These are phyloP conservation scores for Pythium brachiatum DNA, from an alignment of 352 stramenopile species.

Conservation along the genomic window DNA sequence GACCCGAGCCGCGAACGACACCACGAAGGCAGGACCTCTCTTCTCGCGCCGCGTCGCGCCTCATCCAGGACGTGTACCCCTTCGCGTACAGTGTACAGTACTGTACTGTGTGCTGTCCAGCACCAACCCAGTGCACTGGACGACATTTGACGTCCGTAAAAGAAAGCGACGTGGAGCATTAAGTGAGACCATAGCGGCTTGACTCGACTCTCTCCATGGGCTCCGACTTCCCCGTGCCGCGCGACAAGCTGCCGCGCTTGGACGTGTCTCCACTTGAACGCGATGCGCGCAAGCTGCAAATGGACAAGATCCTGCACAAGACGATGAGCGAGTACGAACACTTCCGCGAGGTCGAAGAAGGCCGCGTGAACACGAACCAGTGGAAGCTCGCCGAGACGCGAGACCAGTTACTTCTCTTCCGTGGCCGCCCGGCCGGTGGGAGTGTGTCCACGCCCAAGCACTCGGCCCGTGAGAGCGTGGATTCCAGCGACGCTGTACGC, in stretches of 20 bases:
- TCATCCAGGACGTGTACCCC: too few species aligned
- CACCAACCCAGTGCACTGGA: too few species aligned
- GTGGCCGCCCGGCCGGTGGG: slow-evolving; percentile 8
- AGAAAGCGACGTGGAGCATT: not conserved
- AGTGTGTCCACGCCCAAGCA: not conserved
- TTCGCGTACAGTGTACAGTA: too few species aligned
- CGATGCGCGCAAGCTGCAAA: slow-evolving; percentile 12
- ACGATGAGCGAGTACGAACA: slow-evolving; percentile 22
- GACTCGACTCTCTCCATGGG: slow-evolving; percentile 17
- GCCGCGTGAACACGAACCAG: slow-evolving; percentile 5
- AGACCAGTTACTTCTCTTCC: slow-evolving; percentile 10
- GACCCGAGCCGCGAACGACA: too few species aligned
- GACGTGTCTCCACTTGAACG: slow-evolving; percentile 12
- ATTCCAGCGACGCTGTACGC: too few species aligned
- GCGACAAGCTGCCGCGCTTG: slow-evolving; percentile 26
- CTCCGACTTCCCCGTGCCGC: slow-evolving; percentile 35
- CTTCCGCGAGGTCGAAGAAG: slow-evolving; percentile 14
- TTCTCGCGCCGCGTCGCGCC: too few species aligned
- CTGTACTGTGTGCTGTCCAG: too few species aligned
- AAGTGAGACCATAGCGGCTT: not conserved
- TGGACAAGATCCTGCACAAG: slow-evolving; percentile 24
- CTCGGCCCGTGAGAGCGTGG: not conserved
- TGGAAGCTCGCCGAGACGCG: slow-evolving; percentile 18
- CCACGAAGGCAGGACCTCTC: too few species aligned
- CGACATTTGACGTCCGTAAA: too few species aligned